Conservation (phyloP, 148 eudicot species). For the Heliosperma pusillum region DNA sequence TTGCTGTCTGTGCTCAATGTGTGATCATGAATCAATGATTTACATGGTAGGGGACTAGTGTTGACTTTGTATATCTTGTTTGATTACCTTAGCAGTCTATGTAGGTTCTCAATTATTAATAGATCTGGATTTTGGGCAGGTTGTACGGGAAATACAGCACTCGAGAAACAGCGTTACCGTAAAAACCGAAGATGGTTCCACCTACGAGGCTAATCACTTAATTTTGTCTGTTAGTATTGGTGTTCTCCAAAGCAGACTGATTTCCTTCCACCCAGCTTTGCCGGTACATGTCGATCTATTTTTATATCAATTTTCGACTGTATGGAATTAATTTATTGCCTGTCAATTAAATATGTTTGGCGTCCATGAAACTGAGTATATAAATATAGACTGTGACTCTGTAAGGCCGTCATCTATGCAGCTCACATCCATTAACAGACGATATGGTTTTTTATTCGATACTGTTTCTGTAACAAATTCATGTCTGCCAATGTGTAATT, state of each 20-base stretch:
- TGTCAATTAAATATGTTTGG: not conserved
- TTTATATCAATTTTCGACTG: not conserved
- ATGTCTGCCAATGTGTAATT: not conserved
- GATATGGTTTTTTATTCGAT: not conserved
- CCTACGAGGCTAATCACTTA: conserved; percentile 71
- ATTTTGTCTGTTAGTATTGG: conserved; percentile 86
- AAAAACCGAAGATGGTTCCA: conserved; percentile 72
- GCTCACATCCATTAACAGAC: not conserved
- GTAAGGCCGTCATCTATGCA: conserved; percentile 4
- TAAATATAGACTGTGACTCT: not conserved
- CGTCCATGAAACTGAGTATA: not conserved
- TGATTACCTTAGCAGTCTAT: not conserved
- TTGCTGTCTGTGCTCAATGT: not conserved
- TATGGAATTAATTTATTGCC: not conserved
- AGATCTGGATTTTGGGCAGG: conserved; percentile 46
- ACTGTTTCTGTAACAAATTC: not conserved
- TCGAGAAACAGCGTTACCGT: conserved; percentile 65
- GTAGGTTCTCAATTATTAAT: not conserved
- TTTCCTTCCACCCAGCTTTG: conserved; percentile 69
- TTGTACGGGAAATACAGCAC: conserved; percentile 72
- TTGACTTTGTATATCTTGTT: not conserved
- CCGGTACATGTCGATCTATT: conserved; percentile 49
- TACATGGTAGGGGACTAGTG: not conserved
- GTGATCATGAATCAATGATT: not conserved
- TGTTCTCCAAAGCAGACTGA: conserved; percentile 83